Evolutionary conservation across 148 eudicot genomes (phyloP).

Genomic region (Suaeda aralocaspica): DNA sequence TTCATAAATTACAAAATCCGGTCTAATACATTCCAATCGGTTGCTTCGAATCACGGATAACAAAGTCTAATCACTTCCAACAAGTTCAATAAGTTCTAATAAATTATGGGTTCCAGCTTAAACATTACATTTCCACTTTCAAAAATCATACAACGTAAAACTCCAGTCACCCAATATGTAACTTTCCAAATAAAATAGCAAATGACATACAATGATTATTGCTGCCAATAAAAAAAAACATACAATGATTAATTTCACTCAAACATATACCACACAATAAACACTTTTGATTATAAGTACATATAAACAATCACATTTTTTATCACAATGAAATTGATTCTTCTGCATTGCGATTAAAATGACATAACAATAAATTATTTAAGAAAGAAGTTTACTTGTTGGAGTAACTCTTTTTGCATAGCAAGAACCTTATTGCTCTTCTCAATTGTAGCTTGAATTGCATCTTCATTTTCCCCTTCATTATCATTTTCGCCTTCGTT

Average conservation of each 20-base stretch:
- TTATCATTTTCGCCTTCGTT: slow-evolving; percentile 31
- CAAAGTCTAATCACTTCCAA: too few species aligned
- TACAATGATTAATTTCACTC: neutral
- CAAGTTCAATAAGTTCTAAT: too few species aligned
- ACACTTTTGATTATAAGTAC: neutral
- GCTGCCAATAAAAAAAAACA: neutral
- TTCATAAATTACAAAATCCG: too few species aligned
- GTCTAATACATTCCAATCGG: too few species aligned
- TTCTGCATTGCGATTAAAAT: neutral
- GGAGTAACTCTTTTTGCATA: slow-evolving; percentile 57
- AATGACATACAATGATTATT: neutral
- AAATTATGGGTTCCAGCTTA: neutral
- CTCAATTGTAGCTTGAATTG: slow-evolving; percentile 70
- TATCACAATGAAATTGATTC: neutral
- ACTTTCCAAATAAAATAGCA: neutral
- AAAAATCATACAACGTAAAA: neutral
- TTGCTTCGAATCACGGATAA: too few species aligned
- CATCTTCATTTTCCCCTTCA: slow-evolving; percentile 48
- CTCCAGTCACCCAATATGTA: neutral
- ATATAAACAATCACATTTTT: neutral
- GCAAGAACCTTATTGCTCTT: slow-evolving; percentile 79
- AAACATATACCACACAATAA: neutral
- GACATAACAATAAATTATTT: neutral
- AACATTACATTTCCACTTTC: neutral
- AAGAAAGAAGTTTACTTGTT: slow-evolving; percentile 43